Base-by-base conservation (phyloP, 2,329 filamentous ascomycete genomes). In the Boeremia lycopersici region DNA sequence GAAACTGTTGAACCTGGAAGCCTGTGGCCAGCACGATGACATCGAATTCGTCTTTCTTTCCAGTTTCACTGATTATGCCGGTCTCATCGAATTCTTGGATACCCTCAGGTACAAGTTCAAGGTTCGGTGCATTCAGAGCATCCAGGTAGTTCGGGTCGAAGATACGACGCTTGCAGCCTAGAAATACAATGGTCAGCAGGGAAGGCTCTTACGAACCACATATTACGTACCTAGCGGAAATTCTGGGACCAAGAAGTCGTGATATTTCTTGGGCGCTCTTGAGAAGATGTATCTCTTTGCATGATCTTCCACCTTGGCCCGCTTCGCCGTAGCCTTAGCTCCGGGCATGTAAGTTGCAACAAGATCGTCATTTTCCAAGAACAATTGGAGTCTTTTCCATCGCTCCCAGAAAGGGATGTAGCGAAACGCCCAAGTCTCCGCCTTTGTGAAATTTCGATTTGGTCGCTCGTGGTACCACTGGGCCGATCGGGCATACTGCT, bases 111-210 rank as follows among this genome's bases (percentile, higher is more conserved):
- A n/a, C 33, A 19, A 43, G 17, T 29, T 43, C 41, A 2, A 43
- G 3, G 17, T 43, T 43, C 5, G 41, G 29, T 29, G 33, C 11
- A 29, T 43, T 7, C 8, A 43, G 6, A 13, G 7, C 8, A 10
- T 43, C 41, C 15, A 43, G 41, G 11, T 43, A 43, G 23, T n/a
- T n/a, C 15, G 41, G 41, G 17, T 43, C 41, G 29, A 43, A 43
- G 12, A 43, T n/a, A 8, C 41, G 41, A 33, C 41, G 41, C 41
- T 43, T 43, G 41, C 41, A 43, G 12, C 41, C 41, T 4, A 23
- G 19, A 23, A 3, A 3, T 23, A 2, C 19, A 23, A 23, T 3
- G 19, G 19, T 23, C 19, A 23, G 19, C 19, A 23, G 5, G 19
- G 19, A 23, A n/a, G n/a, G n/a, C 19, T 23, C 19, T 23, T 23